phyloP scores from a whole-genome alignment of 129 eudicot genomes.

The Solidago caesia region DNA sequence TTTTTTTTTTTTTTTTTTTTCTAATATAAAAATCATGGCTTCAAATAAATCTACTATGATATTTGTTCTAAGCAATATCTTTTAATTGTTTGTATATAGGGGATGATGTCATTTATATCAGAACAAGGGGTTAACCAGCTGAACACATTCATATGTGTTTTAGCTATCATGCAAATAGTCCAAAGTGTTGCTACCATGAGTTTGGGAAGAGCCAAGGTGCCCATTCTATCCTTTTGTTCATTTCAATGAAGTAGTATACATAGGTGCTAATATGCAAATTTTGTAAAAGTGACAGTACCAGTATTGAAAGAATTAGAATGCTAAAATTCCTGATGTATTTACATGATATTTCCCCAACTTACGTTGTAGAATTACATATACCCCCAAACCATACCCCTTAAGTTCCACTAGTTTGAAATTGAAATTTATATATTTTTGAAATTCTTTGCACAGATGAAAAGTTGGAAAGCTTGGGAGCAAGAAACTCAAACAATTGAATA shows the following conservation, averaged over 20 bases:
- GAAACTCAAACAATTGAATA: constrained; percentile 50
- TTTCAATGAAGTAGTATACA: neutral
- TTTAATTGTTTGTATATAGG: constrained; percentile 19
- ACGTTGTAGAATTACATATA: too few relatives aligned
- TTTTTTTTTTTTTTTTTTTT: neutral
- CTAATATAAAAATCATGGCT: neutral
- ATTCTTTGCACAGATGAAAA: constrained; percentile 37
- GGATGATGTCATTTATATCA: constrained; percentile 44
- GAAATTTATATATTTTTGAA: neutral
- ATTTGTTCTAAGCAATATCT: neutral
- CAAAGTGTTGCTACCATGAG: constrained; percentile 50
- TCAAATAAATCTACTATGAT: neutral
- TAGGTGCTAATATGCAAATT: constrained; percentile 9
- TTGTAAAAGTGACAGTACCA: neutral
- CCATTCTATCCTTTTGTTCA: constrained; percentile 9
- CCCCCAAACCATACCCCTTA: too few relatives aligned
- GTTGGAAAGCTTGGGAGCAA: constrained; percentile 61
- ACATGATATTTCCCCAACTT: constrained; percentile 3
- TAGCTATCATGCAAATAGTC: constrained; percentile 55
- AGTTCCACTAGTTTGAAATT: too few relatives aligned
- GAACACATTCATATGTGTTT: constrained; percentile 46
- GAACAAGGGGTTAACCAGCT: constrained; percentile 43
- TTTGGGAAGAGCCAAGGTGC: constrained; percentile 57
- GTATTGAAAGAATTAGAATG: neutral
- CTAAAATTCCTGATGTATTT: neutral